These are phyloP conservation scores for Aspergillus clavatus DNA, from an alignment of 2,329 filamentous ascomycete genomes.

Conservation along the genomic window DNA sequence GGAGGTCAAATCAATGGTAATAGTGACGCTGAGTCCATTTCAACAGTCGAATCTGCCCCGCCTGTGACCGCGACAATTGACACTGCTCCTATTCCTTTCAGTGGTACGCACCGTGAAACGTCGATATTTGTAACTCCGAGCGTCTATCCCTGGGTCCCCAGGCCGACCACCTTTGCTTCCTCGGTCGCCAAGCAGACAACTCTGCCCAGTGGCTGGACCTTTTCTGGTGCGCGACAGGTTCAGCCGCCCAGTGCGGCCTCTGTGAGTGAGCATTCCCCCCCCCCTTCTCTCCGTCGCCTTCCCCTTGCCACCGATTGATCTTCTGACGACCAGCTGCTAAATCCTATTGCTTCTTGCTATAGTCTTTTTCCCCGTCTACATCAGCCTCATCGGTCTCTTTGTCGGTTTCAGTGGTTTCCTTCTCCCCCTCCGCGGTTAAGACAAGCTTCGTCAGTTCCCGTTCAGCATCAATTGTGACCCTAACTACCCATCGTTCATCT, in stretches of 20 bases:
- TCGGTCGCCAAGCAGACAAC: constrained; percentile 43
- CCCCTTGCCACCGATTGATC: too few relatives aligned
- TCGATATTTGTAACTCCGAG: constrained; percentile 53
- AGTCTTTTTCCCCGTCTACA: constrained; percentile 53
- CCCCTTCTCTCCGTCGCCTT: constrained; percentile 9
- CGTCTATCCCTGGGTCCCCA: constrained; percentile 64
- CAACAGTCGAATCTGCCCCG: constrained; percentile 50
- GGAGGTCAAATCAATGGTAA: constrained; percentile 70
- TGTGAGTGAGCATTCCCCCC: constrained; percentile 56
- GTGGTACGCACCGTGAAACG: constrained; percentile 44
- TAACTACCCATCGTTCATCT: background rate
- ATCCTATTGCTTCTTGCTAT: constrained; percentile 14
- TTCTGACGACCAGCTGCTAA: constrained; percentile 21
- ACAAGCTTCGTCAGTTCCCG: constrained; percentile 3
- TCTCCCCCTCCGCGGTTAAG: constrained; percentile 46
- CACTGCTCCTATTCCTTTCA: constrained; percentile 63
- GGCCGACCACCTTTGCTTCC: constrained; percentile 43
- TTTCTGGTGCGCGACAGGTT: constrained; percentile 73
- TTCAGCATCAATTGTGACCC: constrained; percentile 1
- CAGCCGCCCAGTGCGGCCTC: constrained; percentile 64
- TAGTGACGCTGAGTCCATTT: constrained; percentile 39
- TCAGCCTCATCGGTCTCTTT: constrained; percentile 46
- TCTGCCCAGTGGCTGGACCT: constrained; percentile 76
- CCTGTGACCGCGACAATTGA: constrained; percentile 58
- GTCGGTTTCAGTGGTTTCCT: constrained; percentile 44